Evolutionary conservation across 768 basidiomycete genomes (phyloP), one percentile per base, ranked within the genome.

Genomic region (Lyophyllum semitale): DNA sequence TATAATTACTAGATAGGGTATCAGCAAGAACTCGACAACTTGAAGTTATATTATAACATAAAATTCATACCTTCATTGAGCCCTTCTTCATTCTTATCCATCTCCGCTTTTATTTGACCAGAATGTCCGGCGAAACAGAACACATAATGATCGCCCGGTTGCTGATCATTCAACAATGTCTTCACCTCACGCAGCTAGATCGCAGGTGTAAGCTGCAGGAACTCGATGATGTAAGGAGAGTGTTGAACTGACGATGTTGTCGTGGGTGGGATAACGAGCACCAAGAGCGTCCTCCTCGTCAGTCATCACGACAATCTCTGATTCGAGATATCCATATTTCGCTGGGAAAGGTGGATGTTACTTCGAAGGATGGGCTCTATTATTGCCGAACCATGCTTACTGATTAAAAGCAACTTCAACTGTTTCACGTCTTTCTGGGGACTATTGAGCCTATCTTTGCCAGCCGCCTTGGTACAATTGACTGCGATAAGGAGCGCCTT

Each of bases 401-500:
- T 17, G 27, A 52, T 48, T 15, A 57, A 37, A 4, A 52, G 25
- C n/a, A n/a, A n/a, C 20, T 22, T 52, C 18, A 57, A 13, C 0
- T 33, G 22, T 13, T 52, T 43, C 30, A 43, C 51, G n/a, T 57
- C 50, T 20, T 22, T 11, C n/a, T 43, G 51, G 5, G 51, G 51
- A 7, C 30, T 30, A 4, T 1, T 29, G 2, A 57, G 47, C 8
- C 43, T 40, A 37, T 48, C 22, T 26, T 3, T 1, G 40, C 29
- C 1, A 48, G 35, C 11, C 41, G 51, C 25, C 8, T 9, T 2
- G 41, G 9, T 23, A 15, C 53, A 57, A 18, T 37, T 43, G 1
- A 53, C 53, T 2, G 51, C 56, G n/a, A 57, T 43, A 1, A 57
- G 26, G 4, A 57, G 40, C 4, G 56, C 56, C 32, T 48, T 48